Evolutionary conservation across 2,329 filamentous ascomycete genomes (phyloP).

Genomic region (Cordyceps tenuipes): DNA sequence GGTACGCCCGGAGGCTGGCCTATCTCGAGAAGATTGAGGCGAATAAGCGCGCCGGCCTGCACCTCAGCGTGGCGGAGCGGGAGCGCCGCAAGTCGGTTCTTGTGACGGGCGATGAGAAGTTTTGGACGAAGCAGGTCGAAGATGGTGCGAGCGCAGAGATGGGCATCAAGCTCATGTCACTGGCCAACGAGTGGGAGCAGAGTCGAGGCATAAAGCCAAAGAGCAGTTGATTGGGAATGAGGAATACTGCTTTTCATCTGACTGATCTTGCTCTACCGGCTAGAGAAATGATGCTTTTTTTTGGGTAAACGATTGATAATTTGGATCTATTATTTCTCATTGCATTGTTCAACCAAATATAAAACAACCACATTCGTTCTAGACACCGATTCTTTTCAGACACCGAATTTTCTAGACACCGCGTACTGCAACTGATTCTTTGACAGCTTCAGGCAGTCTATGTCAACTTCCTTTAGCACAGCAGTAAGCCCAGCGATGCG

Average conservation of each 20-base stretch:
- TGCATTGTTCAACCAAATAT: not conserved
- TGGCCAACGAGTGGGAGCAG: slow-evolving; percentile 15
- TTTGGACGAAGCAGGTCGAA: slow-evolving; percentile 36
- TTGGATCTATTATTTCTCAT: not conserved
- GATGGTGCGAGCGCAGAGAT: slow-evolving; percentile 28
- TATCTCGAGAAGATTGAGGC: slow-evolving; percentile 34
- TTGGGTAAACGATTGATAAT: not conserved
- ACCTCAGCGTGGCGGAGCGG: slow-evolving; percentile 27
- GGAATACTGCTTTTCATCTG: not conserved
- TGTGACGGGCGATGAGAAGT: slow-evolving; percentile 24
- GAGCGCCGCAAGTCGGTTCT: slow-evolving; percentile 31
- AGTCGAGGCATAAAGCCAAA: slow-evolving; percentile 6
- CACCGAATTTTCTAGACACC: not conserved
- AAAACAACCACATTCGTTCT: not conserved
- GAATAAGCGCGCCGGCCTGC: slow-evolving; percentile 25
- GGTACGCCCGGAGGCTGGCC: slow-evolving; percentile 28
- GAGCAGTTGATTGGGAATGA: not conserved
- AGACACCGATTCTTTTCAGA: not conserved
- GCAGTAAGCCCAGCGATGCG: no score
- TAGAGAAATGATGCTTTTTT: not conserved
- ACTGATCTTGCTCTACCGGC: not conserved
- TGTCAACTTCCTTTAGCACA: no score
- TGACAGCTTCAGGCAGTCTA: no score
- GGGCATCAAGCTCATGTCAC: slow-evolving; percentile 27
- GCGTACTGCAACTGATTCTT: not conserved